These are phyloP conservation scores for Mycena kentingensis DNA, from an alignment of 768 basidiomycete genomes.

Conservation along the genomic window DNA sequence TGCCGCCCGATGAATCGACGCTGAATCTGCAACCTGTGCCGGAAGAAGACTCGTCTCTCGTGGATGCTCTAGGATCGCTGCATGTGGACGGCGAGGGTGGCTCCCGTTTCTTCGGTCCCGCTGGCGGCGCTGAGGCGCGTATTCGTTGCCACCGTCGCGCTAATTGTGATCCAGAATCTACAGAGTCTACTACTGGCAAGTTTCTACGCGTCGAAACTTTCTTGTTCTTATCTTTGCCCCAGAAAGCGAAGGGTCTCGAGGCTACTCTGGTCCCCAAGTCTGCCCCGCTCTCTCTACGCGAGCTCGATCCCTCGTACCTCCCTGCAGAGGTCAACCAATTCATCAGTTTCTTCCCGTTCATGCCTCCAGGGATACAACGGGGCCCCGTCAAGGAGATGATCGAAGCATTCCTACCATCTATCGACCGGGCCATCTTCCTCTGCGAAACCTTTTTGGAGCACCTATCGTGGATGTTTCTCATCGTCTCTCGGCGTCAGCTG, in stretches of 20 bases:
- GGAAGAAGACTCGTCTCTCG: slow-evolving; percentile 29
- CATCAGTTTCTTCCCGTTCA: slow-evolving; percentile 48
- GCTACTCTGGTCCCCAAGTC: slow-evolving; percentile 11
- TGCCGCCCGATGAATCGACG: slow-evolving; percentile 21
- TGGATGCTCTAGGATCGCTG: slow-evolving; percentile 45
- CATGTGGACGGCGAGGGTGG: slow-evolving; percentile 45
- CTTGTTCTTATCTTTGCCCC: neutral
- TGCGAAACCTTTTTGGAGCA: slow-evolving; percentile 52
- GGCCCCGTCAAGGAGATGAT: slow-evolving; percentile 41
- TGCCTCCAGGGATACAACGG: slow-evolving; percentile 38
- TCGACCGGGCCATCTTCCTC: slow-evolving; percentile 42
- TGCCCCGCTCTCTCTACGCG: slow-evolving; percentile 30
- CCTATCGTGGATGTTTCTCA: slow-evolving; percentile 52
- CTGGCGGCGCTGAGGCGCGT: slow-evolving; percentile 52
- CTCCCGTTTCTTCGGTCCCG: slow-evolving; percentile 48
- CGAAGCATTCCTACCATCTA: slow-evolving; percentile 47
- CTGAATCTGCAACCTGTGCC: slow-evolving; percentile 30
- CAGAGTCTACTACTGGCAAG: slow-evolving; percentile 48
- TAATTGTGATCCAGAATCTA: slow-evolving; percentile 17
- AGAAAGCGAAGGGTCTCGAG: slow-evolving; percentile 33
- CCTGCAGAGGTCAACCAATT: slow-evolving; percentile 46
- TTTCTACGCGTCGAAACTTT: slow-evolving; percentile 14
- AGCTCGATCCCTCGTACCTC: slow-evolving; percentile 47
- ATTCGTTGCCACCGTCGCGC: slow-evolving; percentile 1
- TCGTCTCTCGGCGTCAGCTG: slow-evolving; percentile 48